Percentiles rank a stretch among this genome's conserved stretches.
phyloP scores from a whole-genome alignment of 352 stramenopile genomes.

The Phytopythium oedochilum region DNA sequence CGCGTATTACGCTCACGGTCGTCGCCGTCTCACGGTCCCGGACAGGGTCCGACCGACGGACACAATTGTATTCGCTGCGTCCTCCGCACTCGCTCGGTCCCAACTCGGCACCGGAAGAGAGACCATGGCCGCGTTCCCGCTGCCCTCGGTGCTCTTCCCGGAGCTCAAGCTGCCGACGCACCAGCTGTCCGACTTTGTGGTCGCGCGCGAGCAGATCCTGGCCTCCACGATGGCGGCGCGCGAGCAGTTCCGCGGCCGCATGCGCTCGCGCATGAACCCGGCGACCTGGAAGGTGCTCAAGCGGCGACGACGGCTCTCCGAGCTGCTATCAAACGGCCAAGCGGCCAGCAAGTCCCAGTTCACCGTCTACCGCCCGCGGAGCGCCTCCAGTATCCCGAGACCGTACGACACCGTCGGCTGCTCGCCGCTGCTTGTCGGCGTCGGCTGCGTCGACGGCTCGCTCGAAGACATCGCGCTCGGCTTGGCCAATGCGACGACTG shows the following conservation, averaged over 20 bases:
- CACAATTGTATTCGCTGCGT: constrained; percentile 1
- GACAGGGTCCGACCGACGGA: no score
- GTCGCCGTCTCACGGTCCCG: no score
- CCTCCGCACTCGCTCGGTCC: constrained; percentile 8
- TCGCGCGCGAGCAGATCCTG: constrained; percentile 21
- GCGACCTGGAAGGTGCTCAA: constrained; percentile 20
- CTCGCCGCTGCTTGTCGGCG: constrained; percentile 30
- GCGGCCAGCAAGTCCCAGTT: constrained; percentile 12
- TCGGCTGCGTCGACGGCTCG: constrained; percentile 15
- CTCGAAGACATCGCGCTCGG: constrained; percentile 36
- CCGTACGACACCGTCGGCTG: neutral
- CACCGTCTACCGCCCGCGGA: constrained; percentile 24
- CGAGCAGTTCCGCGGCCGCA: constrained; percentile 12
- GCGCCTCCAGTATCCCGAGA: neutral
- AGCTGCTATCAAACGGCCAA: constrained; percentile 18
- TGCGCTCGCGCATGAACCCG: constrained; percentile 19
- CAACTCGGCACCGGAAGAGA: neutral
- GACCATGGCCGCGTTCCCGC: constrained; percentile 14
- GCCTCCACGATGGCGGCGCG: constrained; percentile 21
- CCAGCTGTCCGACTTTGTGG: constrained; percentile 26
- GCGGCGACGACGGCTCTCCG: constrained; percentile 2
- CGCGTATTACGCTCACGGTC: no score
- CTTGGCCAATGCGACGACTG: constrained; percentile 18
- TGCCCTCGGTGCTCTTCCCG: constrained; percentile 29
- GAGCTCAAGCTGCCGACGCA: constrained; percentile 27